These are phyloP conservation scores for Pelargonium australe DNA, from an alignment of 441 rosid species.

Conservation along the genomic window DNA sequence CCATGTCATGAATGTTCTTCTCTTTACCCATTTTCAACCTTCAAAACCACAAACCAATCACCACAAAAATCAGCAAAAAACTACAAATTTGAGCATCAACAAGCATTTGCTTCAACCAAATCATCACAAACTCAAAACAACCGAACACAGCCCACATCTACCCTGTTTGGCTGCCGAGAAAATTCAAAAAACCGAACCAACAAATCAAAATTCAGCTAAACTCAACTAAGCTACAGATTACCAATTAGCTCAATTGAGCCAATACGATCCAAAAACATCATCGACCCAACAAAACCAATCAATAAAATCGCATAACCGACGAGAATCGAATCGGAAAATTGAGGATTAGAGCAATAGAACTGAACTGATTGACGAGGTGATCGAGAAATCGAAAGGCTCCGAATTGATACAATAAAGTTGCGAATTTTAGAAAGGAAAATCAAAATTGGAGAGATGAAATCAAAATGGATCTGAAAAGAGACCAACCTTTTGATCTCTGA, in stretches of 20 bases:
- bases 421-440: neutral
- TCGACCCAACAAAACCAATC: neutral
- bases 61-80: neutral
- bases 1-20: neutral
- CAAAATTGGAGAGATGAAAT: neutral
- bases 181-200: neutral
- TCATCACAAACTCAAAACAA: neutral
- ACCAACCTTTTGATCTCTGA: constrained; percentile 7
- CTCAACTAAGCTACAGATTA: neutral
- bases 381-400: constrained; percentile 1
- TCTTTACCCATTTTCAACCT: constrained; percentile 3
- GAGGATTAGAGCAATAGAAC: neutral
- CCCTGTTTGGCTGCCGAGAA: constrained; percentile 6
- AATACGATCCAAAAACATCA: neutral
- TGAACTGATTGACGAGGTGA: neutral
- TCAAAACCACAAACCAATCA: constrained; percentile 1
- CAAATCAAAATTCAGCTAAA: neutral
- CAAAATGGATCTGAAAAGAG: constrained; percentile 1
- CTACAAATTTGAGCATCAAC: neutral
- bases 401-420: neutral
- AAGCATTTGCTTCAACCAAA: neutral
- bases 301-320: neutral
- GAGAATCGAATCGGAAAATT: neutral
- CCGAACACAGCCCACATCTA: neutral
- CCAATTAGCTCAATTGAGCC: neutral